These are phyloP conservation scores for Coniochaeta sp. DNA, from an alignment of 2,329 filamentous ascomycete genomes.

Conservation along the genomic window DNA sequence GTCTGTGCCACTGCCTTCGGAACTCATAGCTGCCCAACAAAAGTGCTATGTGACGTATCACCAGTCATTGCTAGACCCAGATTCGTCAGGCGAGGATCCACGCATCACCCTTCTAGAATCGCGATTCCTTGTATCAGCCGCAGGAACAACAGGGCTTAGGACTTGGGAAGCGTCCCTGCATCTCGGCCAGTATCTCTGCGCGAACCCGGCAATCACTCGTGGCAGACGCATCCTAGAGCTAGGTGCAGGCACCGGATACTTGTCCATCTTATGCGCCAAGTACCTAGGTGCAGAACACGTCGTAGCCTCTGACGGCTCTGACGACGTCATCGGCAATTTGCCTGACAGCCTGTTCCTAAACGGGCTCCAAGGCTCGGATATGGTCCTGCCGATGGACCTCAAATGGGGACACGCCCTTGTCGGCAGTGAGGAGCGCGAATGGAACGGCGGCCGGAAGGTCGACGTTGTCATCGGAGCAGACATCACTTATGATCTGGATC, in stretches of 20 bases:
- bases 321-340: conserved; percentile 61
- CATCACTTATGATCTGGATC: conserved; percentile 64
- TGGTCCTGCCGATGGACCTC: conserved; percentile 45
- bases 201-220: conserved; percentile 33
- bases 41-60: conserved; percentile 71
- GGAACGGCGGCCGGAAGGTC: conserved; percentile 37
- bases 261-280: conserved; percentile 67
- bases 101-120: conserved; percentile 61
- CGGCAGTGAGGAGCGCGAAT: conserved; percentile 46
- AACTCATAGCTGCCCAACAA: conserved; percentile 58
- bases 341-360: conserved; percentile 64
- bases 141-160: conserved; percentile 66
- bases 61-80: conserved; percentile 25
- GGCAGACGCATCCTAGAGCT: conserved; percentile 61
- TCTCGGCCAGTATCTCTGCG: conserved; percentile 59
- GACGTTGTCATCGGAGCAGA: conserved; percentile 70
- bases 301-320: conserved; percentile 67
- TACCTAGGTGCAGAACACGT: conserved; percentile 51
- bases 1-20: conserved; percentile 53
- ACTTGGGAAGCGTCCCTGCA: conserved; percentile 79
- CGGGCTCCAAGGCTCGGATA: conserved; percentile 41
- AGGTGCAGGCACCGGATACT: conserved; percentile 68
- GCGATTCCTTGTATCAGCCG: conserved; percentile 58
- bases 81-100: conserved; percentile 5
- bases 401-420: conserved; percentile 57